Conservation (phyloP, 352 stramenopile genomes). For the Halophytophthora batemanensis region DNA sequence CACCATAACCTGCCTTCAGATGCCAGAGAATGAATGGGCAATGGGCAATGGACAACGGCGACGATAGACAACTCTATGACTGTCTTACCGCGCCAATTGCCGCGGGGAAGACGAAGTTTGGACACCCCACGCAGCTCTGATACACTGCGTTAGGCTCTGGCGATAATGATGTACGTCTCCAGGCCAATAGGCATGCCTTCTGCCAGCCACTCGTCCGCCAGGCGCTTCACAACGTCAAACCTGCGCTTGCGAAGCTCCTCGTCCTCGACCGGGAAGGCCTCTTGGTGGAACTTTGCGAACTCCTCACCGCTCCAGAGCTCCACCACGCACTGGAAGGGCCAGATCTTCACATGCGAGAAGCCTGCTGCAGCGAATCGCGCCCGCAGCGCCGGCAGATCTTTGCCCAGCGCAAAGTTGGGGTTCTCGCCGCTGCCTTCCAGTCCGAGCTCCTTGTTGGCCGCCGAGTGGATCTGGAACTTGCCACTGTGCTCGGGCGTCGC, state of each 20-base stretch:
- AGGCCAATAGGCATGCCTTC: slow-evolving; percentile 49
- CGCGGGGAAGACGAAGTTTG: too few species aligned
- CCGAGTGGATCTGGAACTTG: slow-evolving; percentile 27
- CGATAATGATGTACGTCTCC: slow-evolving; percentile 54
- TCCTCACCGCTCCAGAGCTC: slow-evolving; percentile 46
- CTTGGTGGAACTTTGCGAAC: slow-evolving; percentile 36
- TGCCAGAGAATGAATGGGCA: background rate
- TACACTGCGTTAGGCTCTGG: slow-evolving; percentile 17
- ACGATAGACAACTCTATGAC: too few species aligned
- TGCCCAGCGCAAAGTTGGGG: slow-evolving; percentile 45
- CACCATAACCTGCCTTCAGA: slow-evolving; percentile 2
- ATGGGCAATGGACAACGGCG: too few species aligned
- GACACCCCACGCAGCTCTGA: too few species aligned
- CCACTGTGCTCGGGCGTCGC: slow-evolving; percentile 38
- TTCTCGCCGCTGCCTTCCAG: slow-evolving; percentile 28
- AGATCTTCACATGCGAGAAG: slow-evolving; percentile 39
- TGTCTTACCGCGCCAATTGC: too few species aligned
- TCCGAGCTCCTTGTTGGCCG: slow-evolving; percentile 31
- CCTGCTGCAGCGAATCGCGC: slow-evolving; percentile 26
- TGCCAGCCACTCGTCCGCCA: slow-evolving; percentile 47
- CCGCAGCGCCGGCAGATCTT: slow-evolving; percentile 35
- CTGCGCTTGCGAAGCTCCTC: slow-evolving; percentile 22
- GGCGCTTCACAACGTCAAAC: slow-evolving; percentile 30
- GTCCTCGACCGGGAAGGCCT: slow-evolving; percentile 27
- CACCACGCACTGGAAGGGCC: slow-evolving; percentile 44